phyloP scores from a whole-genome alignment of 139 green algal species.

The Microglena sp. region DNA sequence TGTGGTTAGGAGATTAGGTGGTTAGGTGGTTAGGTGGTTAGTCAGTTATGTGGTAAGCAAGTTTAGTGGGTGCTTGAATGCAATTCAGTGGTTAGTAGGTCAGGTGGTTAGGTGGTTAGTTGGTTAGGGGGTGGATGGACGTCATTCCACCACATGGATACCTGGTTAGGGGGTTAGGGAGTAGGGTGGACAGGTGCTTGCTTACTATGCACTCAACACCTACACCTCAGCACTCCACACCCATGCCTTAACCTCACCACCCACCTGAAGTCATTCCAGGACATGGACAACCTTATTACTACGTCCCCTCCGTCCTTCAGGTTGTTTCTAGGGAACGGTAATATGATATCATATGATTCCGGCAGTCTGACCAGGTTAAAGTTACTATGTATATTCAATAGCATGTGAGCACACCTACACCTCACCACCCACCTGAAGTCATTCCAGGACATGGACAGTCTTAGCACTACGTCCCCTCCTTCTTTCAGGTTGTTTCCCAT shows the following conservation, averaged over 20 bases:
- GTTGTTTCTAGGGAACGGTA: neutral
- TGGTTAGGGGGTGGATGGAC: no score
- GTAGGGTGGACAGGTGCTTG: no score
- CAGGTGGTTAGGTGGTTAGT: no score
- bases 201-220: no score
- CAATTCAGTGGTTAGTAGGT: no score
- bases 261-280: slow-evolving; percentile 19
- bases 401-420: neutral
- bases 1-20: no score
- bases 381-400: neutral
- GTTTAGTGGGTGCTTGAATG: no score
- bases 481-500: slow-evolving; percentile 26
- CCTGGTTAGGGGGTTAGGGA: no score
- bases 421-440: neutral
- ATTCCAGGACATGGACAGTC: slow-evolving; percentile 24
- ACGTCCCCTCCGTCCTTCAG: neutral
- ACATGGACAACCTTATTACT: no score
- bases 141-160: no score
- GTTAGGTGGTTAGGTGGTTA: no score
- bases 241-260: neutral
- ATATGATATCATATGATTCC: neutral
- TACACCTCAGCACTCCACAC: neutral
- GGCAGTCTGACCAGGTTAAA: neutral
- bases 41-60: no score
- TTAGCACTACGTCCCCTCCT: slow-evolving; percentile 19